phyloP scores from a whole-genome alignment of 1,284 basidiomycete genomes.

The Fomitopsis betulina region DNA sequence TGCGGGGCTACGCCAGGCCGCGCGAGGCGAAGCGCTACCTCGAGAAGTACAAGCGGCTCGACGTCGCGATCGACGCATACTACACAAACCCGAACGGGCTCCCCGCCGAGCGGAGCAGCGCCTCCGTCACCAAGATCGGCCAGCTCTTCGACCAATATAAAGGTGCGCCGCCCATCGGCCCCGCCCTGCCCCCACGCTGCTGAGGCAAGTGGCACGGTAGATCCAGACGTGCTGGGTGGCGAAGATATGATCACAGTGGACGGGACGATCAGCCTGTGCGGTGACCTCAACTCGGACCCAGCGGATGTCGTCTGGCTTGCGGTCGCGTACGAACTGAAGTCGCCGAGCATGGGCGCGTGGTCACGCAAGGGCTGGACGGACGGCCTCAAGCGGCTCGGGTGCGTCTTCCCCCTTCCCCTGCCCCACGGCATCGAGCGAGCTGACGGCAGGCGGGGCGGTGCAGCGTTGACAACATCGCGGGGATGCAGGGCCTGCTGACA shows the following conservation, averaged over 20 bases:
- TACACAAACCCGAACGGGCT: conserved; percentile 42
- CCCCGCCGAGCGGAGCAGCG: conserved; percentile 25
- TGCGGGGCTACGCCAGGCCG: conserved; percentile 30
- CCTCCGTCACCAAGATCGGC: conserved; percentile 56
- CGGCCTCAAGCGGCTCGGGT: conserved; percentile 75
- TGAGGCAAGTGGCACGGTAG: conserved; percentile 17
- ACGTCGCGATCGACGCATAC: conserved; percentile 74
- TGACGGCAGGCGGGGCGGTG: neutral
- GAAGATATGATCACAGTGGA: conserved; percentile 60
- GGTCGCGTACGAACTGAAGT: conserved; percentile 74
- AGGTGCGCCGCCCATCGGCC: conserved; percentile 39
- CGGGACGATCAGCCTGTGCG: conserved; percentile 72
- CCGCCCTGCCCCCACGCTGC: neutral
- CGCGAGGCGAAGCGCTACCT: conserved; percentile 72
- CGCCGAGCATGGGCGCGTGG: conserved; percentile 75
- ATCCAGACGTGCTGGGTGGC: conserved; percentile 49
- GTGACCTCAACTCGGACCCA: conserved; percentile 63
- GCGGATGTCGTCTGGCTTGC: conserved; percentile 77
- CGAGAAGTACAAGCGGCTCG: conserved; percentile 67
- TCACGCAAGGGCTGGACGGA: conserved; percentile 71
- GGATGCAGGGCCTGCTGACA: conserved; percentile 60
- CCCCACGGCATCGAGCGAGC: neutral
- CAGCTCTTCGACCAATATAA: conserved; percentile 77
- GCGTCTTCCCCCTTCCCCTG: conserved; percentile 19
- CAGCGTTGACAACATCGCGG: conserved; percentile 70